Evolutionary conservation across 345 rosid species (phyloP), one percentile per base, ranked within the genome.

Genomic region (Durio zibethinus): DNA sequence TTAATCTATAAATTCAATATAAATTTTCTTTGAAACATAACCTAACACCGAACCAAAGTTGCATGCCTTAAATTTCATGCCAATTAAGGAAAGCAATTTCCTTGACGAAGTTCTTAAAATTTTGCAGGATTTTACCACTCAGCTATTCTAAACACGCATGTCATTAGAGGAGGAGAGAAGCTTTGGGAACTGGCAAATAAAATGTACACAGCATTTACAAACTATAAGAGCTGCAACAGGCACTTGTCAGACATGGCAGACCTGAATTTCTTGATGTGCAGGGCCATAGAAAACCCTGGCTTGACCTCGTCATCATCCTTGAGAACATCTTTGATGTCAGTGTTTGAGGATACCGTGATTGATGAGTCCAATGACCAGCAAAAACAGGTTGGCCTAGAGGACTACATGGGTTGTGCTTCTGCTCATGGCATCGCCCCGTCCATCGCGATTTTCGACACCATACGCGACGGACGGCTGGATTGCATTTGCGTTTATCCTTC

Each of bases 221-320:
- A 70, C 63, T 78, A 77, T 20, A 88, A 86, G 83, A 61, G 48
- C 43, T 45, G 56, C 79, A 80, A 79, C 80, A 82, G 65, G 77
- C 90, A 88, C 73, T 81, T 88, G 77, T 56, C 86, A 0, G 92
- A 88, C 83, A 84, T 87, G 88, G 84, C 84, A 7, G 92, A 88
- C 75, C 78, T 88, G 35, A 88, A 88, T 77, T 85, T 85, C 74
- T 78, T 88, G 10, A 88, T 88, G 92, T 63, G 84, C 72, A 87
- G 79, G 73, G 92, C 90, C 18, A 82, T 88, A 10, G 88, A 88
- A 18, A 88, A 85, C 77, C 90, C 88, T 0, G 66, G 78, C 56
- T 66, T 88, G 73, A 88, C 91, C 2, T 33, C 86, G 9, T 81
- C 90, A 0, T 74, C 87, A 10, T 83, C 92, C 2, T 15, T 83